These are phyloP conservation scores for Chlamydomonas reinhardtii DNA, from an alignment of 163 green algal species.

Conservation along the genomic window DNA sequence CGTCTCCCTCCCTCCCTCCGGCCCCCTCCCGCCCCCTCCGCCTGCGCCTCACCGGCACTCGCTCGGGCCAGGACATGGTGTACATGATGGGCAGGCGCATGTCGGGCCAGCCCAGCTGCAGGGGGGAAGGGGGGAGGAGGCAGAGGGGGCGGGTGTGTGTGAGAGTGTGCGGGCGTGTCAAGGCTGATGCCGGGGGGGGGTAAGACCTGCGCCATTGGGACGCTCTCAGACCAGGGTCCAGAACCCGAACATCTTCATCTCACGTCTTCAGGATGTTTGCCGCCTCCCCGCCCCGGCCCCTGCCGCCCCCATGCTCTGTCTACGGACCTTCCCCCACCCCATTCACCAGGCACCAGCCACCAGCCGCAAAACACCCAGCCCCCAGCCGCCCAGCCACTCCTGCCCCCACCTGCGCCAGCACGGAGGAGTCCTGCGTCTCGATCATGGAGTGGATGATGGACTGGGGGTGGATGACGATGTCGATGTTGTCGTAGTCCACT, in stretches of 20 bases:
- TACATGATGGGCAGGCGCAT: conserved; percentile 99
- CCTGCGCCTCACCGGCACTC: conserved; percentile 71
- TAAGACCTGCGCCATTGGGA: too few species aligned
- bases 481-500: conserved; percentile 97
- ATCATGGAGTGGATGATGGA: conserved; percentile 99
- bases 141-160: not conserved
- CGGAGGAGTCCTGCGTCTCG: conserved; percentile 95
- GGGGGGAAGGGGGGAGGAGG: not conserved
- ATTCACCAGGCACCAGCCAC: not conserved
- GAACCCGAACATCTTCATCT: too few species aligned
- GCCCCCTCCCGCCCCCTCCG: too few species aligned
- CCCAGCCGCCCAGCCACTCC: not conserved
- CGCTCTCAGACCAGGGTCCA: too few species aligned
- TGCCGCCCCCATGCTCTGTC: too few species aligned
- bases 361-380: not conserved
- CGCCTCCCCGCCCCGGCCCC: too few species aligned
- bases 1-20: too few species aligned
- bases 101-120: conserved; percentile 95
- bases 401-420: conserved; percentile 90
- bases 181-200: too few species aligned
- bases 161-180: not conserved
- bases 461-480: conserved; percentile 99
- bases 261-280: too few species aligned
- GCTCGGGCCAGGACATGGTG: conserved; percentile 97
- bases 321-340: too few species aligned